Evolutionary conservation across 1,284 basidiomycete species (phyloP), one percentile per base, ranked within the genome.

Genomic region (Pisolithus thermaeus): DNA sequence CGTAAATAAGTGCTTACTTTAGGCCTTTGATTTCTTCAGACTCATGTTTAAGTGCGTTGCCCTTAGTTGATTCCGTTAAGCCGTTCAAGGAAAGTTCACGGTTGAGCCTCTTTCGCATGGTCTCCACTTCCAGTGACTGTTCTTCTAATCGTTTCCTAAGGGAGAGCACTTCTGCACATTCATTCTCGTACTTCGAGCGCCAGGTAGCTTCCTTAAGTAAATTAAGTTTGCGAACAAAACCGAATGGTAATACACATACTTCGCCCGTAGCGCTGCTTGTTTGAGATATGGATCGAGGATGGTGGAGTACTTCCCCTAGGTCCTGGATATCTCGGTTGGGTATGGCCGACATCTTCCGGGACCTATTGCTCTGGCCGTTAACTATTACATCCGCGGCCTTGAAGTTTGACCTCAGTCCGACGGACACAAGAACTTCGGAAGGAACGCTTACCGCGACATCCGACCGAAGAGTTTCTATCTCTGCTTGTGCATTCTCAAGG

Each of bases 401-500:
- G 14, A 25, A 12, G 42, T 20, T 25, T 12, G 6, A 27, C 8
- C 4, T 32, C 28, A 52, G 55, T 52, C 28, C 30, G 28, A 49
- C 46, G 32, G 35, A 12, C 7, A 39, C 65, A 39, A 61, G 49
- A 50, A 27, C 11, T 20, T 43, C 25, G 30, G 32, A 11, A 25
- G 20, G 7, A 12, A 20, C 3, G 37, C 18, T 11, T 66, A 92
- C 90, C 32, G 81, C 75, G 48, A 90, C 72, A 58, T 97, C 93
- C 30, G 79, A 74, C 52, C 94, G 77, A 49, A 97, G 69, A 3
- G 75, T 74, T 71, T 98, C 95, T 23, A 97, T 87, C 66, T 98
- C 96, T 8, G 89, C 90, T 48, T 90, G 76, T n/a, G 94, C 90
- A 61, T 86, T 87, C 70, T 98, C 95, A 16, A 97, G 76, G 2